Evolutionary conservation across 2,329 filamentous ascomycete genomes (phyloP), one percentile per base, ranked within the genome.

Genomic region (Fusarium algeriense): DNA sequence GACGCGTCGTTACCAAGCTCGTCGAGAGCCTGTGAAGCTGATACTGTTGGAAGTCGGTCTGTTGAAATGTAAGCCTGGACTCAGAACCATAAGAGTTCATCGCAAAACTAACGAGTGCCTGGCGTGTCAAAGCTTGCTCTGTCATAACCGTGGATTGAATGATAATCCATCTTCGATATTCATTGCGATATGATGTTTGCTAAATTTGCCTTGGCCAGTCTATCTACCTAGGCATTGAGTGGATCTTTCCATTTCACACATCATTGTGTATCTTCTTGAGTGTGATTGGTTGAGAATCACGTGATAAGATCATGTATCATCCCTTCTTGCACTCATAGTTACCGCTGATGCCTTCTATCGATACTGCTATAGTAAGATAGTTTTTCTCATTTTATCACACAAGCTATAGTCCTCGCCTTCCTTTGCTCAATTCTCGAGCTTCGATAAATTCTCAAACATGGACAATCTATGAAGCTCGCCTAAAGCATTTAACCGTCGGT

Each of bases 31-130:
- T 93, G 87, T 2, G 92, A 92, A 34, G 92, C 93, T 20, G 92
- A 93, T 52, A 95, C 86, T 2, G 93, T 93, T 38, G 93, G 91
- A 57, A 95, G 84, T 55, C 93, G 89, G 82, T 95, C 92, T 94
- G 73, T 34, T 26, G 30, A 32, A 35, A 32, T 10, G 71, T 73
- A 63, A 76, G 70, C 50, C 59, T 60, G 50, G 35, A 37, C 38
- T 62, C 55, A 12, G 19, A 23, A 53, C 60, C 15, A 46, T 56
- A n/a, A 28, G 34, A n/a, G 46, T 55, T 26, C 17, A 55, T 56
- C 44, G 41, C 50, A 63, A 73, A 72, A 82, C 86, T 75, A 73
- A 89, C 87, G 87, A 34, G 86, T 86, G 55, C 83, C 83, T 34
- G 84, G 79, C 46, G 85, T 80, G 71, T 87, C 86, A 79, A 91